Percentiles rank a stretch among this genome's conserved stretches.
Conservation (phyloP, 73 alveolate genomes). For the Uronychia setigera region DNA sequence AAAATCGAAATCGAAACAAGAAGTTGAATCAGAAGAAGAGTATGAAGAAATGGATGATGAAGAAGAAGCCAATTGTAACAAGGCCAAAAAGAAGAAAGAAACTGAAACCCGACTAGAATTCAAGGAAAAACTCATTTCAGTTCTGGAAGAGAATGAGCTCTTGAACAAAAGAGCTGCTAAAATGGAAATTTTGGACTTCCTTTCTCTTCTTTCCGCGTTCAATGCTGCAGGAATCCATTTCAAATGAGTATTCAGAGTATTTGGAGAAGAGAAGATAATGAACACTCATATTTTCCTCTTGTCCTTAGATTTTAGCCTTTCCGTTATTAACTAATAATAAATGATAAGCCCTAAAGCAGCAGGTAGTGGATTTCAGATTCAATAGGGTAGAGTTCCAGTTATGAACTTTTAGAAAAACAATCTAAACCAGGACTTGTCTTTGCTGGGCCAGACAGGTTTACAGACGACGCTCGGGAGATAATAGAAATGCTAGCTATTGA, state of each 20-base stretch:
- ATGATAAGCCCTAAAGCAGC: no score
- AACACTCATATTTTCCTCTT: no score
- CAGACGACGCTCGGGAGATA: not conserved
- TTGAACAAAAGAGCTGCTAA: conserved; percentile 91
- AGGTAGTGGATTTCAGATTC: no score
- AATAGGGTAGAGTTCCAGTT: no score
- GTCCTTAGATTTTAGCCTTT: no score
- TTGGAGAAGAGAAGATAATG: no score
- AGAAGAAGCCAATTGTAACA: conserved; percentile 52
- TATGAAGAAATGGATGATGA: conserved; percentile 53
- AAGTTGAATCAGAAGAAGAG: conserved; percentile 51
- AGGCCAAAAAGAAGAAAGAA: conserved; percentile 55
- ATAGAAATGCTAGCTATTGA: not conserved
- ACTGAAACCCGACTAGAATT: conserved; percentile 63
- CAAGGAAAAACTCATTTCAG: conserved; percentile 72
- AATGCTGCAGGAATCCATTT: conserved; percentile 90
- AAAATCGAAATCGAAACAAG: conserved; percentile 24
- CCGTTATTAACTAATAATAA: no score
- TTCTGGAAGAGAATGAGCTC: conserved; percentile 76
- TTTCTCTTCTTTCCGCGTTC: conserved; percentile 80
- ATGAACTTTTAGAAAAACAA: no score
- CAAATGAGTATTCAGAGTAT: conserved; percentile 60
- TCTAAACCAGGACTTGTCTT: not conserved
- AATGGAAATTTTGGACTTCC: conserved; percentile 88
- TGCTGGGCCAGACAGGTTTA: not conserved